Evolutionary conservation across 176 grass and related monocot species (phyloP).

Genomic region (Ampelocalamus luodianensis): DNA sequence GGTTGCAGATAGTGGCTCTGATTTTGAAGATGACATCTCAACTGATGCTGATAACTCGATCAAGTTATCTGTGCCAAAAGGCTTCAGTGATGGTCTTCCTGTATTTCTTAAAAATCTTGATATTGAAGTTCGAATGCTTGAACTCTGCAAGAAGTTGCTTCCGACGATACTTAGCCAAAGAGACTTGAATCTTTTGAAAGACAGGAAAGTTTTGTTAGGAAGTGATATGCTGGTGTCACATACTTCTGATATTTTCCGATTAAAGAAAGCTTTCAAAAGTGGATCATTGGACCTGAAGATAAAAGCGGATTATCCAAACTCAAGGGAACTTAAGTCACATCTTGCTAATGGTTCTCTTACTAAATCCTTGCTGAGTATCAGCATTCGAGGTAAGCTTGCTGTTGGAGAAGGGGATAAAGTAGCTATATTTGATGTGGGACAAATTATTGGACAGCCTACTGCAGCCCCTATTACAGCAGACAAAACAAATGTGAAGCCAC

Average conservation of each 20-base stretch:
- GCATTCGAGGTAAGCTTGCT: conserved; percentile 90
- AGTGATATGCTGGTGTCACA: conserved; percentile 67
- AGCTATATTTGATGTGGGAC: conserved; percentile 91
- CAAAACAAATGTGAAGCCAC: conserved; percentile 96
- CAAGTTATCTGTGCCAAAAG: conserved; percentile 75
- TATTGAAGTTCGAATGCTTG: conserved; percentile 78
- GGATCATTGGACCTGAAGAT: conserved; percentile 95
- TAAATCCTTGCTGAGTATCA: conserved; percentile 82
- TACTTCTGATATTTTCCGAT: conserved; percentile 70
- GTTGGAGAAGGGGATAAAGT: conserved; percentile 99
- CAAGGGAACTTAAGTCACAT: conserved; percentile 89
- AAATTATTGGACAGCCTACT: conserved; percentile 94
- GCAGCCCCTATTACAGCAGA: conserved; percentile 78
- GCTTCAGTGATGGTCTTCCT: conserved; percentile 71
- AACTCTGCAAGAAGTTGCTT: conserved; percentile 89
- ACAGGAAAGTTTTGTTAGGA: conserved; percentile 80
- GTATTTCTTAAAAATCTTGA: conserved; percentile 66
- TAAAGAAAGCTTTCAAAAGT: conserved; percentile 97
- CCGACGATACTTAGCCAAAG: conserved; percentile 69
- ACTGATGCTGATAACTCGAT: conserved; percentile 67
- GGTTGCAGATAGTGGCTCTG: conserved; percentile 77
- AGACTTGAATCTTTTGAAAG: conserved; percentile 83
- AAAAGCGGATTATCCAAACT: conserved; percentile 95
- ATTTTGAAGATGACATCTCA: conserved; percentile 93
- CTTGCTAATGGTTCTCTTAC: conserved; percentile 77